Evolutionary conservation across 768 basidiomycete species (phyloP), one percentile per base, ranked within the genome.

Genomic region (Heimioporus sp.): DNA sequence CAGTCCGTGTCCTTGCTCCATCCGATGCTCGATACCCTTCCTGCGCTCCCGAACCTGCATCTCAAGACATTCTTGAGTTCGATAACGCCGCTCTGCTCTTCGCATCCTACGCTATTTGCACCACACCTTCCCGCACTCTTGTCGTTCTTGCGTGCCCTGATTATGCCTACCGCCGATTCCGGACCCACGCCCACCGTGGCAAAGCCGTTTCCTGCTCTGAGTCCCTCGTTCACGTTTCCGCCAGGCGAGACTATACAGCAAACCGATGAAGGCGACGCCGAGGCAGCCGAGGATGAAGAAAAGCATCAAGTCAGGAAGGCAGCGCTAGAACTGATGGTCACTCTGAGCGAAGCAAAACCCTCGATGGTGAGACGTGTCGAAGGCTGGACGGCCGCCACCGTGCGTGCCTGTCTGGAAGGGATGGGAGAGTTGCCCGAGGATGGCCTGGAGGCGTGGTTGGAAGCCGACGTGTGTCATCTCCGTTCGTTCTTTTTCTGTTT

Each of bases 301-400:
- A 78, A 81, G 48, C 79, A 84, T 37, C 84, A 85, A 17, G 76
- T 90, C 30, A 75, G 90, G 10, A 80, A 84, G 47, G 81, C 83
- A 1, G 87, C 90, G 10, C 71, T 93, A 10, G 92, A 95, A 67
- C 82, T 95, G 47, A 86, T 95, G 81, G 76, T 94, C 48, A 82
- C 80, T 12, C 68, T 96, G n/a, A 82, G 80, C 28, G 92, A 95
- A 67, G 80, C 88, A 3, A 76, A 78, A 34, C 84, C 90, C 0
- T 70, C 71, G 5, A 86, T 91, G 81, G 87, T 86, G 8, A 76
- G 78, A 57, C 77, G 81, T 37, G 80, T 83, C 0, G 75, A 79
- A 20, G 88, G 85, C 0, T 92, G 90, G 90, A 81, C 83, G 1
- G 76, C 75, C 9, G 76, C 82, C 15, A 70, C 90, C 36, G 86